Base-by-base conservation (phyloP, 2,329 filamentous ascomycete genomes). In the Xylaria polymorpha region DNA sequence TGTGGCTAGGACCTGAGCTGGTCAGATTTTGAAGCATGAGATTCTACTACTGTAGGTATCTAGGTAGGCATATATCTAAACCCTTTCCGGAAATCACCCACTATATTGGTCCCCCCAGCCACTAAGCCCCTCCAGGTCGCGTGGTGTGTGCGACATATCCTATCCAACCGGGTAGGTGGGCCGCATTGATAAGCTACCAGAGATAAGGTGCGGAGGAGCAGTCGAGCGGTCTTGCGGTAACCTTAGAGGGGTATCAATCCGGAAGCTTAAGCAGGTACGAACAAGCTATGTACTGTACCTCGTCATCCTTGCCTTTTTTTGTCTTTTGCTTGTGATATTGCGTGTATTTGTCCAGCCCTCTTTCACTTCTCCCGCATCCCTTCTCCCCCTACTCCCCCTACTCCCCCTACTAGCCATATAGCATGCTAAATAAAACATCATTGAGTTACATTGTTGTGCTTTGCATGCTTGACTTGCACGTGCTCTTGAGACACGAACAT, bases 231-330 rank as follows among this genome's bases (percentile, higher is more conserved):
- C 20, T 10, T n/a, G n/a, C 20, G 46, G 22, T 29, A 35, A n/a
- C 29, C 25, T n/a, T 53, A n/a, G 63, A 65, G 63, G 62, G 62
- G 62, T 53, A 59, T 37, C 48, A 58, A 22, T 35, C 22, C n/a
- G 22, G 53, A 44, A 53, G 25, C 35, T 55, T 44, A 48, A 37
- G 43, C 58, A 61, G 58, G 43, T 61, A 61, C 57, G 8, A 35
- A 6, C 46, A 39, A 67, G 25, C 48, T 61, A 25, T 20, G 29
- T 56, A 29, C 25, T 29, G 25, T 44, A 44, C 18, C 14, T 58
- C 39, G 57, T 61, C 55, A 68, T 68, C 39, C 25, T 53, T 22
- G 10, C 46, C 25, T 18, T 18, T 44, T 22, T 18, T 44, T 25
- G 39, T 39, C 32, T 58, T 4, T 44, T 44, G 59, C 32, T 37